These are phyloP conservation scores for sorghum (Sorghum bicolor) DNA, from an alignment of 176 grass and related monocot genomes.

Conservation along the genomic window DNA sequence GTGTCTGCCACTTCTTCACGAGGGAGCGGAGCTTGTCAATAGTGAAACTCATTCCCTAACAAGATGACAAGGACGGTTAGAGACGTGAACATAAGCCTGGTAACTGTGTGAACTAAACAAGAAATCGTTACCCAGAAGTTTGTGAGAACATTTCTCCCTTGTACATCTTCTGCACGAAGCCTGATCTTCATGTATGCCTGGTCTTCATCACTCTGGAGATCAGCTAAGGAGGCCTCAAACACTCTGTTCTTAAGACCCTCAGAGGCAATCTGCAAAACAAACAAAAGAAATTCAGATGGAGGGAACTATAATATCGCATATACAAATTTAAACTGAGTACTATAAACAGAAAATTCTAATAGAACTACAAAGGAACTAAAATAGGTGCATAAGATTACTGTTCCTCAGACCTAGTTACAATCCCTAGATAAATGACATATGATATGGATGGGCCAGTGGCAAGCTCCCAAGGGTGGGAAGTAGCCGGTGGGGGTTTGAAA, in stretches of 20 bases:
- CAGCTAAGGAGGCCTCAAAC: conserved; percentile 67
- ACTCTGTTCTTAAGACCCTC: conserved; percentile 82
- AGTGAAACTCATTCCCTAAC: conserved; percentile 60
- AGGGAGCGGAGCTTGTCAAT: conserved; percentile 72
- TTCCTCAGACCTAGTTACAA: no score
- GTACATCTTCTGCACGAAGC: conserved; percentile 73
- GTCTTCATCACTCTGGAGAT: conserved; percentile 76
- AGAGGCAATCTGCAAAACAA: conserved; percentile 54
- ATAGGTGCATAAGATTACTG: no score
- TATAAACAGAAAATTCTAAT: no score
- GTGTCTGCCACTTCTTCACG: conserved; percentile 75
- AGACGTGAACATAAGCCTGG: not conserved
- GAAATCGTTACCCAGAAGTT: conserved; percentile 67
- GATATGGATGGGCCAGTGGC: no score
- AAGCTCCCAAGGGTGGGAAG: no score
- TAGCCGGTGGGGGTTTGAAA: no score
- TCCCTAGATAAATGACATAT: no score
- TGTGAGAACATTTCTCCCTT: conserved; percentile 73
- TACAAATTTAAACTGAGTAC: no score
- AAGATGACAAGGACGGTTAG: not conserved
- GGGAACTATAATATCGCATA: no score
- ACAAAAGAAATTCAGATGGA: not conserved
- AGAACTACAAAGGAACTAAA: no score
- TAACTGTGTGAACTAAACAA: not conserved
- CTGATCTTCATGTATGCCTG: conserved; percentile 74